A percentile compares a stretch with the other conserved stretches of the same genome.
Evolutionary conservation across 805 yeast genomes (phyloP).

Genomic region (Priceomyces fermenticarens): DNA sequence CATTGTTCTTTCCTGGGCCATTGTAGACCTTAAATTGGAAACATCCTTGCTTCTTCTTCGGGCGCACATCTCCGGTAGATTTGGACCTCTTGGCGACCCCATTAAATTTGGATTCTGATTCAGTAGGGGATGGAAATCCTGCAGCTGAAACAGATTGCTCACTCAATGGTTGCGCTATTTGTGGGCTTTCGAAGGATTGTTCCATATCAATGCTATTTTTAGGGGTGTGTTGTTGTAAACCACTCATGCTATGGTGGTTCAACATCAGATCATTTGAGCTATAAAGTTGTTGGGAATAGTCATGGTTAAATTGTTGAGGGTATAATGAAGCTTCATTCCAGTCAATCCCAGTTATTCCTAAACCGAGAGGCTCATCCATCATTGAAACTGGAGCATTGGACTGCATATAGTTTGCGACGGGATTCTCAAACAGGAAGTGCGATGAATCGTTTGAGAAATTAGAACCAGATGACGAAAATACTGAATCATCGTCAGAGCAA

Average conservation of each 20-base stretch:
- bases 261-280: neutral
- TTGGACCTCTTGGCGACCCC: constrained; percentile 24
- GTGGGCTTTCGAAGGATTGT: constrained; percentile 1
- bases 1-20: constrained; percentile 16
- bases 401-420: constrained; percentile 10
- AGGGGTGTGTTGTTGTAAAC: neutral
- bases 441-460: constrained; percentile 4
- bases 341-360: constrained; percentile 28
- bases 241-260: neutral
- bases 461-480: constrained; percentile 10
- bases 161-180: constrained; percentile 1
- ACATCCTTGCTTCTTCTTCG: constrained; percentile 5
- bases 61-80: constrained; percentile 17
- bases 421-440: constrained; percentile 2
- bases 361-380: constrained; percentile 18
- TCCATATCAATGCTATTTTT: neutral
- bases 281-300: neutral
- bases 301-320: neutral
- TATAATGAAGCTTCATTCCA: constrained; percentile 6
- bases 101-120: constrained; percentile 2
- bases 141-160: constrained; percentile 2
- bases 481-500: constrained; percentile 17
- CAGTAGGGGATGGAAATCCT: constrained; percentile 4
- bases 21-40: constrained; percentile 29
- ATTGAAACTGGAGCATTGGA: constrained; percentile 9